Evolutionary conservation across 2,329 filamentous ascomycete genomes (phyloP).

Genomic region (Epichloe sylvatica): DNA sequence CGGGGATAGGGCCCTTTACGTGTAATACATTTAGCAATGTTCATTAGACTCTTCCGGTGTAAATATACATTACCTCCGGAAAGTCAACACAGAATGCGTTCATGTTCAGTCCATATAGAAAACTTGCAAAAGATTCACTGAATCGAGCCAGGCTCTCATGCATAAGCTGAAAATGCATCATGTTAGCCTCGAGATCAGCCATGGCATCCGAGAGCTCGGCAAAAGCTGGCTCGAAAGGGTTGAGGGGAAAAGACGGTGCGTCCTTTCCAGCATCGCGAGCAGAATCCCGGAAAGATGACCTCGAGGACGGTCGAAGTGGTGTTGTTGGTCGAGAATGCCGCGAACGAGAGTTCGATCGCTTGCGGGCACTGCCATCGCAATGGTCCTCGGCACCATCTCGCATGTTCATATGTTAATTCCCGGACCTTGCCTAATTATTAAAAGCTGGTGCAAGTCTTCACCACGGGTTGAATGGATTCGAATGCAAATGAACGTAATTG

Average conservation of each 20-base stretch:
- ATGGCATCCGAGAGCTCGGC: constrained; percentile 87
- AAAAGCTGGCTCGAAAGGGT: constrained; percentile 76
- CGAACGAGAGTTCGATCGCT: constrained; percentile 45
- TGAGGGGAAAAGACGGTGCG: constrained; percentile 50
- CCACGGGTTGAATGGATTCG: too few relatives aligned
- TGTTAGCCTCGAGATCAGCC: constrained; percentile 91
- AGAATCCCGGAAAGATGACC: constrained; percentile 74
- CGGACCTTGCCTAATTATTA: too few relatives aligned
- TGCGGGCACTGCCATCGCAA: constrained; percentile 11
- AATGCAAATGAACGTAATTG: too few relatives aligned
- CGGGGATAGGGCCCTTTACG: constrained; percentile 59
- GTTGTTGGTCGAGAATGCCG: constrained; percentile 72
- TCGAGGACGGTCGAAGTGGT: constrained; percentile 77
- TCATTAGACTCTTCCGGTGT: too few relatives aligned
- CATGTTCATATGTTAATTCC: neutral
- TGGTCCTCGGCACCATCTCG: neutral
- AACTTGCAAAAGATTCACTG: constrained; percentile 82
- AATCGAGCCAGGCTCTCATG: constrained; percentile 89
- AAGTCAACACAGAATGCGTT: constrained; percentile 98
- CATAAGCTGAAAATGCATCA: constrained; percentile 94
- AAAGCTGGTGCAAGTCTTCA: too few relatives aligned
- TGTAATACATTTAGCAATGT: neutral
- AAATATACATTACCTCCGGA: constrained; percentile 52
- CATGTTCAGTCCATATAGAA: constrained; percentile 95
- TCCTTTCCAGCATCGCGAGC: constrained; percentile 39